Evolutionary conservation across 225 moss, liverwort and hornwort genomes (phyloP), one percentile per base, ranked within the genome.

Genomic region (Marchantia polymorpha): DNA sequence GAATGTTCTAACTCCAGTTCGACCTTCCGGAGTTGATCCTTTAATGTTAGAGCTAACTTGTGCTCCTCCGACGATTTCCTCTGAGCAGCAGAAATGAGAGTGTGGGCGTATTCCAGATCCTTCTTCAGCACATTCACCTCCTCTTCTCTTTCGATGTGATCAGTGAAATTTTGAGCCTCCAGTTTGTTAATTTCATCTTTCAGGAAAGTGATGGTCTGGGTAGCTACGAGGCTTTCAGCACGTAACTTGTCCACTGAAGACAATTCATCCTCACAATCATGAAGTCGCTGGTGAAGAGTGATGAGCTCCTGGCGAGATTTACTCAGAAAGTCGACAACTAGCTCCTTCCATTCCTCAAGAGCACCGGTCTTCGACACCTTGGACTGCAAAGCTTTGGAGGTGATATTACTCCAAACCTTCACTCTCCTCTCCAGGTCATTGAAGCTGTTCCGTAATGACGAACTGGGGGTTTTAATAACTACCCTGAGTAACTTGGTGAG

Each of bases 301-400:
- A 85, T 83, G 7, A 90, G 84, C 73, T 87, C 89, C 50, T 85
- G 84, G 0, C 89, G 81, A 23, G 84, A 90, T 76, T 83, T 79
- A 17, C 87, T 80, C 20, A 90, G 61, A 50, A 88, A 68, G 61
- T 88, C 90, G 50, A 83, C 84, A 78, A 77, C 86, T 3, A 88
- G 52, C 46, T 81, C 65, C 72, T 77, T 83, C 90, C 88, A 88
- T 52, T 83, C 85, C 70, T 85, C 83, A 13, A 87, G 48, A 69
- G 89, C 78, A 71, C 87, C 87, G 27, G 59, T 52, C 12, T 30
- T 52, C 6, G 83, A 77, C 47, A 90, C 27, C 76, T 85, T 87
- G 8, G 78, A 67, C 75, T 84, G 85, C 75, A 90, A 65, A 19
- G 76, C 77, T 51, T 84, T 85, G 8, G 75, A 79, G 12, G 84